These are phyloP conservation scores for Tetracentron sinense DNA, from an alignment of 164 flowering plant species.

Conservation along the genomic window DNA sequence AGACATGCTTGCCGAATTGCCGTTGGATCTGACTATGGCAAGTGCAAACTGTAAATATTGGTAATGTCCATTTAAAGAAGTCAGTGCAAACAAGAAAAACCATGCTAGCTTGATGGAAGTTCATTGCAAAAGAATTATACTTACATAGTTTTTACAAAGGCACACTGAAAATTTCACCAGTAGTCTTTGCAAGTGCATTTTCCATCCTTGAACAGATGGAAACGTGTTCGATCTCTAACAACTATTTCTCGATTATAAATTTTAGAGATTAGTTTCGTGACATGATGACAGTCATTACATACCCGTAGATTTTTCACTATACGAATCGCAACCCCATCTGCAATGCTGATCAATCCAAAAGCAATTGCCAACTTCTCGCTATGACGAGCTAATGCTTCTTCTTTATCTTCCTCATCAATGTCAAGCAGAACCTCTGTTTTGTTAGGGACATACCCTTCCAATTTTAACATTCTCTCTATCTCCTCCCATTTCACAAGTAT, in stretches of 20 bases:
- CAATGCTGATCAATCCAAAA: conserved; percentile 22
- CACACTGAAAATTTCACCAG: too few relatives aligned
- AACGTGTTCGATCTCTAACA: conserved; percentile 19
- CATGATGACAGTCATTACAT: conserved; percentile 20
- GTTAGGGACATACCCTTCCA: conserved; percentile 24
- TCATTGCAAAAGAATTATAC: too few relatives aligned
- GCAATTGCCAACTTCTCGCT: conserved; percentile 25
- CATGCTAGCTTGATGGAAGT: too few relatives aligned
- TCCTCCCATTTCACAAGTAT: conserved; percentile 23
- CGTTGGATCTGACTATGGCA: too few relatives aligned
- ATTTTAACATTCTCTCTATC: conserved; percentile 14
- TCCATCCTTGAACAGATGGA: conserved; percentile 21
- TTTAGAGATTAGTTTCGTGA: conserved; percentile 22
- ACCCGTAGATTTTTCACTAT: conserved; percentile 22
- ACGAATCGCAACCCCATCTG: conserved; percentile 18
- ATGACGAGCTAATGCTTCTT: conserved; percentile 15
- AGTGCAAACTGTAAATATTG: too few relatives aligned
- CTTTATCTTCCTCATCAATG: conserved; percentile 25
- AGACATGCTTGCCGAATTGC: too few relatives aligned
- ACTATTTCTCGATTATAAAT: conserved; percentile 20
- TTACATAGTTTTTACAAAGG: too few relatives aligned
- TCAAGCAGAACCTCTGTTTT: conserved; percentile 5
- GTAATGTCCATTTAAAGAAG: too few relatives aligned
- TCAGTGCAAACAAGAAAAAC: too few relatives aligned
- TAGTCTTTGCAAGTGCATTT: conserved; percentile 22